These are phyloP conservation scores for Malassezia equina DNA, from an alignment of 1,284 basidiomycete species.

Conservation along the genomic window DNA sequence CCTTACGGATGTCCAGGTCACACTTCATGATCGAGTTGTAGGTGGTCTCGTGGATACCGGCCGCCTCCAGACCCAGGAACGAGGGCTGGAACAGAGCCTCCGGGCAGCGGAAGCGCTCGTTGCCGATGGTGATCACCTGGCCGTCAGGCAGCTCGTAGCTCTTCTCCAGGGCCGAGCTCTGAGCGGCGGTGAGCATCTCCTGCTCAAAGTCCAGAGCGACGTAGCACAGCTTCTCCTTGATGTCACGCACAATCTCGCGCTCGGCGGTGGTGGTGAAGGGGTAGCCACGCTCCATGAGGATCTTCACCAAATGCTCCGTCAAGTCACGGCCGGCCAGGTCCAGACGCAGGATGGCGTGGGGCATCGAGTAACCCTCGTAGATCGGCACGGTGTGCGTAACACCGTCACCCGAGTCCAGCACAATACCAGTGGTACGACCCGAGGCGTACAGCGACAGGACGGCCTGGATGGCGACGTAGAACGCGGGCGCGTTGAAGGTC, in stretches of 20 bases:
- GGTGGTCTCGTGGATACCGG: conserved; percentile 90
- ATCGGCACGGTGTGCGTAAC: conserved; percentile 87
- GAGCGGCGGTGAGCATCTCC: conserved; percentile 83
- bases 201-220: conserved; percentile 94
- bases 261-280: conserved; percentile 84
- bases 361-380: conserved; percentile 88
- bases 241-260: conserved; percentile 90
- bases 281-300: conserved; percentile 86
- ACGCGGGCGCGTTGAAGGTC: conserved; percentile 85
- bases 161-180: conserved; percentile 86
- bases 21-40: conserved; percentile 76
- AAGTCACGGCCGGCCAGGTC: conserved; percentile 91
- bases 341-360: conserved; percentile 86
- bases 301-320: conserved; percentile 81
- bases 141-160: conserved; percentile 92
- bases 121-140: conserved; percentile 91
- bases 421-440: conserved; percentile 83
- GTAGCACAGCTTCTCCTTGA: conserved; percentile 97
- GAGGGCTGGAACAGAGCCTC: conserved; percentile 95
- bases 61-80: conserved; percentile 80
- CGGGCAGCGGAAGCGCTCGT: conserved; percentile 94
- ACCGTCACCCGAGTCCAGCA: conserved; percentile 86
- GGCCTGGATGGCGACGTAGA: conserved; percentile 88
- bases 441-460: conserved; percentile 85
- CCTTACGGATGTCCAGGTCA: conserved; percentile 59